Evolutionary conservation across 495 filamentous ascomycete species (phyloP).

Genomic region (Penicillium goetzii): DNA sequence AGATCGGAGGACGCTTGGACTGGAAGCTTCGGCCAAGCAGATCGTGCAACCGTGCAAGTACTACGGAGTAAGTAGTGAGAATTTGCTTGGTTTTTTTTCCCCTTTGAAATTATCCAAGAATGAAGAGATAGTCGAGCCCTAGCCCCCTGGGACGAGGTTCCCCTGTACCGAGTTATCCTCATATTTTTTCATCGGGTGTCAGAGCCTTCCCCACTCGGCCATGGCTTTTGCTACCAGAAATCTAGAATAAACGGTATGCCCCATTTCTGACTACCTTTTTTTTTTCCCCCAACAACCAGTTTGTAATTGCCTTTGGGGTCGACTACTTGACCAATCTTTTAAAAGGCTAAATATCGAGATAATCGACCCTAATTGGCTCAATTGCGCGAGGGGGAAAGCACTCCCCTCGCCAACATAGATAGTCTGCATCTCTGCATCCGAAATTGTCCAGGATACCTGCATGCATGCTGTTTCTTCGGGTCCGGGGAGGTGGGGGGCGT

Average conservation of each 20-base stretch:
- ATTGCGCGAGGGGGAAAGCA: neutral
- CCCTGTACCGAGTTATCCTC: neutral
- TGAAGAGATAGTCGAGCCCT: neutral
- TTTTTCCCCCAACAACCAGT: neutral
- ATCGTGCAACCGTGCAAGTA: neutral
- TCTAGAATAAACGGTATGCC: neutral
- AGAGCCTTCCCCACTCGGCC: constrained; percentile 1
- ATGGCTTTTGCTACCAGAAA: neutral
- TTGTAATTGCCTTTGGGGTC: neutral
- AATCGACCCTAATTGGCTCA: neutral
- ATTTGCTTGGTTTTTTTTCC: neutral
- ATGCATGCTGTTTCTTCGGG: neutral
- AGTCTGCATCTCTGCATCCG: neutral
- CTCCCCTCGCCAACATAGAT: neutral
- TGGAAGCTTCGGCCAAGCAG: neutral
- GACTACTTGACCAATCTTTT: neutral
- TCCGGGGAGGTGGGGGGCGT: neutral
- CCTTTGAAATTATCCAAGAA: neutral
- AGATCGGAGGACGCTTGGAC: constrained; percentile 13
- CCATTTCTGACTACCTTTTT: neutral
- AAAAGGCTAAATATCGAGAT: neutral
- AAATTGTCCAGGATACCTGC: neutral
- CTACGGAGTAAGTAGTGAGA: neutral
- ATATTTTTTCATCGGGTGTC: neutral
- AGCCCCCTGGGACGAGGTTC: too few relatives aligned